phyloP scores from a whole-genome alignment of 106 monocot species.

The Dendrobium nobile region DNA sequence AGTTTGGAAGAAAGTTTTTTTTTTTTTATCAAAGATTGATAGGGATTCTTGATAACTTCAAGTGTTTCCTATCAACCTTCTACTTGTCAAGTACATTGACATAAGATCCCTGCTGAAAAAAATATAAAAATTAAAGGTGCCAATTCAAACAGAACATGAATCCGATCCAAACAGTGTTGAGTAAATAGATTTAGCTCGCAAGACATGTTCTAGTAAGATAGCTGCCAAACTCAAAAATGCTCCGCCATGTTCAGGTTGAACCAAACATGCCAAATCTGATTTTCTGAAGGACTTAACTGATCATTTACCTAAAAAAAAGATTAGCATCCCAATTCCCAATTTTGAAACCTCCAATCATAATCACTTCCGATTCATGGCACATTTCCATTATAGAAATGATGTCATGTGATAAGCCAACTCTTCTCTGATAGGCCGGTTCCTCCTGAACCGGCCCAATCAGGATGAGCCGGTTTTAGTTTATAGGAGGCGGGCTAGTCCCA shows the following conservation, averaged over 20 bases:
- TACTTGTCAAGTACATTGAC: too few relatives aligned
- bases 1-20: too few relatives aligned
- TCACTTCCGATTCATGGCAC: not conserved
- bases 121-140: too few relatives aligned
- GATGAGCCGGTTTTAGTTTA: too few relatives aligned
- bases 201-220: not conserved
- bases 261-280: not conserved
- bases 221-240: not conserved
- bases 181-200: not conserved
- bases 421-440: too few relatives aligned
- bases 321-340: not conserved
- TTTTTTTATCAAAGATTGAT: too few relatives aligned
- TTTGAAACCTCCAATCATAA: not conserved
- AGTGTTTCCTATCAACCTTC: too few relatives aligned
- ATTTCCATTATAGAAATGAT: not conserved
- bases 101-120: too few relatives aligned
- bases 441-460: too few relatives aligned
- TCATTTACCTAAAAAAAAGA: not conserved
- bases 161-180: not conserved
- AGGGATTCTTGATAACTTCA: too few relatives aligned
- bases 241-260: not conserved
- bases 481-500: too few relatives aligned
- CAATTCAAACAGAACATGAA: not conserved
- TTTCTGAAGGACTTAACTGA: not conserved
- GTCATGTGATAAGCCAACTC: not conserved